Base-by-base conservation (phyloP, 495 filamentous ascomycete genomes). In the Sphaerosporella brunnea region DNA sequence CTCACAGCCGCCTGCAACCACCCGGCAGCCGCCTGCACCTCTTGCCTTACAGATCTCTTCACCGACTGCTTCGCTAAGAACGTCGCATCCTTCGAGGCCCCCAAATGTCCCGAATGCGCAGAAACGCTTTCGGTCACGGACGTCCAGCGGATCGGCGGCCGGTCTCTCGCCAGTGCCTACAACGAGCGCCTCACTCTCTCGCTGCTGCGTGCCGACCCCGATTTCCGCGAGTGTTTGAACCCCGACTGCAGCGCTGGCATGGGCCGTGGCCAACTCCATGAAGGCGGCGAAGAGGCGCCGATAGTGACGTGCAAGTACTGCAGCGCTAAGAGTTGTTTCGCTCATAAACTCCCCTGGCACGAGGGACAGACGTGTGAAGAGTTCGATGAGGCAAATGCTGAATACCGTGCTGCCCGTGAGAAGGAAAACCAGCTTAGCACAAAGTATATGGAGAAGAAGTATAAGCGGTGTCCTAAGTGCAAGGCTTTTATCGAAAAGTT, bases 331-430 rank as follows among this genome's bases (percentile, higher is more conserved):
- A 64, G 64, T 15, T 72, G 68, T 48, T 66, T 64, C 47, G 57
- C 55, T 23, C 68, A 71, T 51, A 51, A 53, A 19, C 44, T 59
- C 0, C 47, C 61, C 0, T 72, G 67, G 66, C 69, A 72, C 49
- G 53, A 58, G 16, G 62, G 58, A n/a, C 34, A 66, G 15, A 62
- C 63, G 2, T 72, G 69, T 48, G 62, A 58, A 3, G 62, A 71
- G 50, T 69, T 66, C 36, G 69, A 72, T 37, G 46, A 32, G 28
- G n/a, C n/a, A n/a, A n/a, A n/a, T n/a, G n/a, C n/a, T n/a, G n/a
- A n/a, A n/a, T 13, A 32, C 13, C 7, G 5, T 32, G 13, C 5
- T 5, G 28, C 5, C 7, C 5, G 28, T 5, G 28, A 32, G 7
- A 32, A 32, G 28, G 28, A 13, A 32, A 7, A 7, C 7, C 5